phyloP scores from a whole-genome alignment of 257 asterid species.

The Salvia splendens region DNA sequence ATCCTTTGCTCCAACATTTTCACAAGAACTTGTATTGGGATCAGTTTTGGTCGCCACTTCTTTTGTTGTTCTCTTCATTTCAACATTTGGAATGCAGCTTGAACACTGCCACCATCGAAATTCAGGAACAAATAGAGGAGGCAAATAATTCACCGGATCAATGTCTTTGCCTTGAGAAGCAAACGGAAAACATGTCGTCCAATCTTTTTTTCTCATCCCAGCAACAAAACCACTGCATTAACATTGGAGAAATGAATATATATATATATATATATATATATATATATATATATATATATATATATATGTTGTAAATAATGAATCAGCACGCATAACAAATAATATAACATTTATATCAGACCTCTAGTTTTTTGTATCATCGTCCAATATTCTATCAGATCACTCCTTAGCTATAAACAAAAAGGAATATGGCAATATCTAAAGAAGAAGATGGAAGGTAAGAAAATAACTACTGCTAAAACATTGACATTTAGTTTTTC shows the following conservation, averaged over 20 bases:
- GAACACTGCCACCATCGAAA: constrained; percentile 74
- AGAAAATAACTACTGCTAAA: neutral
- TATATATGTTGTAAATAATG: neutral
- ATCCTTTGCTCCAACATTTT: constrained; percentile 21
- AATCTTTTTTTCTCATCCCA: constrained; percentile 57
- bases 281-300: no score
- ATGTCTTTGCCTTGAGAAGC: constrained; percentile 31
- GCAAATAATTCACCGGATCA: constrained; percentile 38
- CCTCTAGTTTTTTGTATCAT: neutral
- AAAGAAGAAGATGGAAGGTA: constrained; percentile 12
- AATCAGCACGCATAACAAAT: neutral
- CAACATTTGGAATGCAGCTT: constrained; percentile 39
- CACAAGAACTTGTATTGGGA: constrained; percentile 9
- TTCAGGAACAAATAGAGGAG: constrained; percentile 52
- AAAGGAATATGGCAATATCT: neutral
- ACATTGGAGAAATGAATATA: constrained; percentile 27
- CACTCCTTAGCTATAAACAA: neutral
- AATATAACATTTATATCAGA: neutral
- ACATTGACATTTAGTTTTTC: neutral
- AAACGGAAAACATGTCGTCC: constrained; percentile 50
- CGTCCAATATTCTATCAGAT: neutral
- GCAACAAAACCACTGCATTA: constrained; percentile 64
- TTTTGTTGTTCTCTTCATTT: constrained; percentile 29
- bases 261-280: no score
- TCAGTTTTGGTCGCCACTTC: constrained; percentile 25